Evolutionary conservation across 495 filamentous ascomycete species (phyloP), one percentile per base, ranked within the genome.

Genomic region (Xylona heveae): DNA sequence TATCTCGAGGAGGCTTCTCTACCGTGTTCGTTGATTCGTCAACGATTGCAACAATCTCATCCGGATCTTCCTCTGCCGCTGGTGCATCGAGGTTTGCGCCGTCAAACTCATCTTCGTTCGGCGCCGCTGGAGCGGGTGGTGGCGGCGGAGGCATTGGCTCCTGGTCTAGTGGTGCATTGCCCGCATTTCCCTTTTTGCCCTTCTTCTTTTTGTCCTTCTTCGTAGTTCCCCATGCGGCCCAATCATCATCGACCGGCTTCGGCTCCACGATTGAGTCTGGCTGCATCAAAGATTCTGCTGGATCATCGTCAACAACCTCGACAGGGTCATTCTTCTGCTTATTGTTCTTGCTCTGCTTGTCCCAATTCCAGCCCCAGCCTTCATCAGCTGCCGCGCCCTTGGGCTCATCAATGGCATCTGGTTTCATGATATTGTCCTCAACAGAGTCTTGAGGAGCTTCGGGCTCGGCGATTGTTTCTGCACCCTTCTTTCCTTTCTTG

Each of bases 311-410:
- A 8, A 1, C 31, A 19, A n/a, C 9, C n/a, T n/a, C 18, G 18
- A 9, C 22, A n/a, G 33, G 13, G 5, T 33, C 9, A n/a, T 19
- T 34, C 27, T 36, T 34, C 17, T 33, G 3, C 26, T 35, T 36
- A 8, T 36, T 19, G n/a, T 36, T 19, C 33, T 36, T 36, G 8
- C 7, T 28, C 28, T 7, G 15, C 9, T 16, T 30, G 15, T 9
- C 8, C 28, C 28, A 16, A 16, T 16, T 16, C 28, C 15, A 30
- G 15, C n/a, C n/a, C n/a, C n/a, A n/a, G n/a, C n/a, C n/a, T n/a
- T n/a, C n/a, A n/a, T n/a, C n/a, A n/a, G n/a, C n/a, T n/a, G n/a
- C n/a, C n/a, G n/a, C n/a, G n/a, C n/a, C n/a, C 15, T 30, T 18
- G 13, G 23, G 21, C 9, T 35, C 32, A 8, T 27, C 32, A 23